Evolutionary conservation across 257 asterid genomes (phyloP), one percentile per base, ranked within the genome.

Genomic region (Oldenlandia corymbosa): DNA sequence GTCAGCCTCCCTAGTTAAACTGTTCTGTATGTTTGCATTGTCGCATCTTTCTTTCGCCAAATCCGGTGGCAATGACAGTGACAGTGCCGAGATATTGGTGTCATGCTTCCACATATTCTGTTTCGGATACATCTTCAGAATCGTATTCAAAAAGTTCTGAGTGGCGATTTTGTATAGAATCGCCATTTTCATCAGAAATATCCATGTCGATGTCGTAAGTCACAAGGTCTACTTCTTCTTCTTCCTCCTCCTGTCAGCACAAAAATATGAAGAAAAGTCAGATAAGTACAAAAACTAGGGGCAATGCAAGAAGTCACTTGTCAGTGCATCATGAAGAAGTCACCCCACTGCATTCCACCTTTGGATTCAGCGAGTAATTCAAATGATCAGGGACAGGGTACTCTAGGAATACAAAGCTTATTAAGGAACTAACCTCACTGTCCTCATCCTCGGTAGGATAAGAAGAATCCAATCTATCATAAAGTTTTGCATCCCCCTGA

Each of bases 391-490:
- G n/a, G n/a, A n/a, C n/a, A n/a, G n/a, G n/a, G n/a, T n/a, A n/a
- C n/a, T n/a, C n/a, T n/a, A 3, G 1, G 23, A 16, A 16, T 53
- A 64, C 56, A 50, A 62, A 64, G 30, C 12, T 43, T 60, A 13
- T 27, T 21, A 20, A 49, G 23, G 18, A 13, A 66, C 81, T 47
- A 67, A 89, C 99, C 97, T 89, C 97, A 42, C 81, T 85, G 66
- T 85, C 87, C 61, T 88, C 97, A 4, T 89, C 95, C 70, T 85
- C 97, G 32, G 85, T 51, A 47, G 78, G 66, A 66, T 93, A 90
- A 64, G 91, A 83, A 47, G 81, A 74, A 60, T 87, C 88, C 67
- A 93, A 71, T 73, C 80, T 78, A 55, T 78, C 70, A 68, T 93
- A 93, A 68, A 90, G 85, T 60, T 77, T 87, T 62, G 69, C 86